Evolutionary conservation across 345 rosid species (phyloP).

Genomic region (Microcos paniculata): DNA sequence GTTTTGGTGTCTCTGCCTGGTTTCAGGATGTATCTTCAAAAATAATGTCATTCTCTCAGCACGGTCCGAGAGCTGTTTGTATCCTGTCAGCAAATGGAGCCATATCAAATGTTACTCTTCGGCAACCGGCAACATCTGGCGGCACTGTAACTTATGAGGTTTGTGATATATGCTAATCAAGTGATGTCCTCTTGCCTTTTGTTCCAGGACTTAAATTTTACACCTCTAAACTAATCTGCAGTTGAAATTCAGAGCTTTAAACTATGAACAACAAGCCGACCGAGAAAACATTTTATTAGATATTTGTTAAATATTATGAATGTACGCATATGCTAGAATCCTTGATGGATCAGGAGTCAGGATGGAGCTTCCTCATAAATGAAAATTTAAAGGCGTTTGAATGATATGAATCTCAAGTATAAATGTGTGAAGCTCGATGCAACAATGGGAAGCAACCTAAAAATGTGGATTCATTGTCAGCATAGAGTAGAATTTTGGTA

Average conservation of each 20-base stretch:
- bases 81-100: constrained; percentile 74
- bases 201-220: neutral
- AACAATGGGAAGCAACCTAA: neutral
- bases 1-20: neutral
- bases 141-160: constrained; percentile 84
- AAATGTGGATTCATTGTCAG: neutral
- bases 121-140: constrained; percentile 69
- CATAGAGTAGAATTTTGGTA: neutral
- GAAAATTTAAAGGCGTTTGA: neutral
- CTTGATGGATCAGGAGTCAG: neutral
- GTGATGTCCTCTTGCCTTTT: neutral
- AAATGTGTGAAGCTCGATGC: constrained; percentile 8
- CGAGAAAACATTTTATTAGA: neutral
- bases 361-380: neutral
- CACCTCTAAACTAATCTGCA: neutral
- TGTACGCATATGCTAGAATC: neutral
- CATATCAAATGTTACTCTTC: constrained; percentile 73
- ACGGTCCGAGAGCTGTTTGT: constrained; percentile 63
- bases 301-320: neutral
- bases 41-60: constrained; percentile 69
- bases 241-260: neutral
- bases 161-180: constrained; percentile 19
- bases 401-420: neutral
- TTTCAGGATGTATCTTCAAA: constrained; percentile 64
- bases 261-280: neutral